Evolutionary conservation across 2,329 filamentous ascomycete genomes (phyloP).

Genomic region (Pseudonectria foliicola): DNA sequence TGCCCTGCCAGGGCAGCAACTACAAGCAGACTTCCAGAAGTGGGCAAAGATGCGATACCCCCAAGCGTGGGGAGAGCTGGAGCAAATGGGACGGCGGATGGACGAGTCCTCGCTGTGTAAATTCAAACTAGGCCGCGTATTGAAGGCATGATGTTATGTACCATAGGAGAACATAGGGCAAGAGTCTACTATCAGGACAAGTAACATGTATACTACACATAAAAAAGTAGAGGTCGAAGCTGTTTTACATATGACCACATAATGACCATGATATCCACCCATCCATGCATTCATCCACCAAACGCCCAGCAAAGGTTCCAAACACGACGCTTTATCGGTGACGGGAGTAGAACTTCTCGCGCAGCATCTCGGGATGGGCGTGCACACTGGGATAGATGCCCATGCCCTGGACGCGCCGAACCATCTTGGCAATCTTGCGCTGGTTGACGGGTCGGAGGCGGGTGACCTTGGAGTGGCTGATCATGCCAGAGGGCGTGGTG

Average conservation of each 20-base stretch:
- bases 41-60: slow-evolving; percentile 69
- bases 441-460: slow-evolving; percentile 85
- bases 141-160: slow-evolving; percentile 42
- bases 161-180: slow-evolving; percentile 19
- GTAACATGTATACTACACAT: slow-evolving; percentile 31
- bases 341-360: slow-evolving; percentile 28
- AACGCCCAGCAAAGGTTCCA: slow-evolving; percentile 6
- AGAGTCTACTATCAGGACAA: slow-evolving; percentile 20
- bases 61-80: slow-evolving; percentile 60
- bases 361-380: slow-evolving; percentile 74
- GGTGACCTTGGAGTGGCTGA: slow-evolving; percentile 68
- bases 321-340: slow-evolving; percentile 7
- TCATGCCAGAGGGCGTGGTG: slow-evolving; percentile 76
- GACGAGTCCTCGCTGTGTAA: slow-evolving; percentile 38
- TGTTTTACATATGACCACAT: slow-evolving; percentile 29
- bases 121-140: slow-evolving; percentile 42
- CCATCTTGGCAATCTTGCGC: slow-evolving; percentile 85
- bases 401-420: slow-evolving; percentile 79
- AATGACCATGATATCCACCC: slow-evolving; percentile 19
- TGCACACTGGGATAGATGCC: slow-evolving; percentile 91
- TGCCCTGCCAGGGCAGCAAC: slow-evolving; percentile 55
- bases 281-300: slow-evolving; percentile 10
- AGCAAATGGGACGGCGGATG: slow-evolving; percentile 41
- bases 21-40: slow-evolving; percentile 62
- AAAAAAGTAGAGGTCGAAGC: slow-evolving; percentile 21